A percentile compares a stretch with the other conserved stretches of the same genome.
These are phyloP conservation scores for Cenchrus fungigraminus DNA, from an alignment of 176 grass and related monocot species.

Conservation along the genomic window DNA sequence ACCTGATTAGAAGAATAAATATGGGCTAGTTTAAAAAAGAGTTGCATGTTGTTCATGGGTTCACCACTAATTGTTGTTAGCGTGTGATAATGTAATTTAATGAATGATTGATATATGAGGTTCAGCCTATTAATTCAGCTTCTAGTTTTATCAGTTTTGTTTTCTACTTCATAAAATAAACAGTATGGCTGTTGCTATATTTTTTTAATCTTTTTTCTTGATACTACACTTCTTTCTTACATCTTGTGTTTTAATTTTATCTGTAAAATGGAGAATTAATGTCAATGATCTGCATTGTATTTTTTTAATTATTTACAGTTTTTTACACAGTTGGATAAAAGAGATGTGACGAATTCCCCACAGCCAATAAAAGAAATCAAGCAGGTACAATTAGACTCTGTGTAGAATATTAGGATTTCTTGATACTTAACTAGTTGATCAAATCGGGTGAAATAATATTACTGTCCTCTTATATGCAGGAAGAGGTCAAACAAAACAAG, in stretches of 20 bases:
- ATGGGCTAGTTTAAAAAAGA: not conserved
- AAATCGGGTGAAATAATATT: not conserved
- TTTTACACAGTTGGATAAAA: conserved; percentile 62
- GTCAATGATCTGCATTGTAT: not conserved
- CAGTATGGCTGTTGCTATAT: not conserved
- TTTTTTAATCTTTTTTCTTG: not conserved
- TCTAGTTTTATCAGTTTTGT: conserved; percentile 14
- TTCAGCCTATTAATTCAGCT: conserved; percentile 6
- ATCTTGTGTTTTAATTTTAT: conserved; percentile 21
- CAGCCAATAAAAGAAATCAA: conserved; percentile 53
- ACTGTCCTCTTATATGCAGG: conserved; percentile 50
- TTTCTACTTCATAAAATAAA: conserved; percentile 8
- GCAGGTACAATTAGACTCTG: conserved; percentile 48
- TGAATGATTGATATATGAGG: not conserved
- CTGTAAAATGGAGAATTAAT: not conserved
- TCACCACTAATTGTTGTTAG: not conserved
- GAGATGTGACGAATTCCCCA: conserved; percentile 35
- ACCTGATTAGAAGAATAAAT: conserved; percentile 3
- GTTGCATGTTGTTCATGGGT: not conserved
- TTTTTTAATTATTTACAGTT: conserved; percentile 8
- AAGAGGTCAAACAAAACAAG: conserved; percentile 49
- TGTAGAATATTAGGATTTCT: conserved; percentile 6
- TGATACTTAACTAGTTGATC: conserved; percentile 4
- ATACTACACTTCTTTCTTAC: not conserved
- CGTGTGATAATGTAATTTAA: not conserved